Evolutionary conservation across 805 yeast species (phyloP).

Genomic region (Lachancea fermentati): DNA sequence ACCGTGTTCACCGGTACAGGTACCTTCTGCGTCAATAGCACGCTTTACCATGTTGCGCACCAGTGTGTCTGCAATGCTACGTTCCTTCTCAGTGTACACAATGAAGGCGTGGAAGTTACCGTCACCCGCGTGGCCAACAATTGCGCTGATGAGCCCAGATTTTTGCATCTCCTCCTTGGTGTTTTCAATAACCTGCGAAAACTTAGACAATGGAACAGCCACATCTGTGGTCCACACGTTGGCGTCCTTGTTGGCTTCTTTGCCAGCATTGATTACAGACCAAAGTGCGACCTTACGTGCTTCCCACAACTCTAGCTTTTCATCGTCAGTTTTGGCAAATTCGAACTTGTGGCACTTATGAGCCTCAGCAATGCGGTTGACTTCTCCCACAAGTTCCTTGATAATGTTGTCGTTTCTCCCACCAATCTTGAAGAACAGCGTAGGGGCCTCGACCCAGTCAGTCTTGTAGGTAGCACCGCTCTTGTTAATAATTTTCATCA

Average conservation of each 20-base stretch:
- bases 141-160: slow-evolving; percentile 49
- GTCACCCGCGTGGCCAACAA: slow-evolving; percentile 80
- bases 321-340: slow-evolving; percentile 57
- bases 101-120: slow-evolving; percentile 74
- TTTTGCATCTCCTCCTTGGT: slow-evolving; percentile 54
- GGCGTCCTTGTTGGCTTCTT: slow-evolving; percentile 40
- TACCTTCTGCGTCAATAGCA: slow-evolving; percentile 70
- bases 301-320: slow-evolving; percentile 63
- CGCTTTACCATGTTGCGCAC: slow-evolving; percentile 58
- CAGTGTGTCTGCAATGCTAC: slow-evolving; percentile 40
- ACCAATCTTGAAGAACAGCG: slow-evolving; percentile 60
- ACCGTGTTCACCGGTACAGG: slow-evolving; percentile 87
- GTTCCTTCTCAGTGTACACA: slow-evolving; percentile 49
- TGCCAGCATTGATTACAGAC: slow-evolving; percentile 65
- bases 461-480: slow-evolving; percentile 46
- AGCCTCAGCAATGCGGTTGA: slow-evolving; percentile 45
- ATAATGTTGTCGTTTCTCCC: slow-evolving; percentile 40
- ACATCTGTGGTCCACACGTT: slow-evolving; percentile 74
- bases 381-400: slow-evolving; percentile 41
- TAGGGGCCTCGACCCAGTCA: slow-evolving; percentile 54
- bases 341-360: slow-evolving; percentile 56
- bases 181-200: slow-evolving; percentile 56
- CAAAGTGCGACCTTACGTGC: slow-evolving; percentile 69
- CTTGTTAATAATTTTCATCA: slow-evolving; percentile 60
- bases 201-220: slow-evolving; percentile 69